Evolutionary conservation across 1,284 basidiomycete species (phyloP).

Genomic region (Ustilago esculenta): DNA sequence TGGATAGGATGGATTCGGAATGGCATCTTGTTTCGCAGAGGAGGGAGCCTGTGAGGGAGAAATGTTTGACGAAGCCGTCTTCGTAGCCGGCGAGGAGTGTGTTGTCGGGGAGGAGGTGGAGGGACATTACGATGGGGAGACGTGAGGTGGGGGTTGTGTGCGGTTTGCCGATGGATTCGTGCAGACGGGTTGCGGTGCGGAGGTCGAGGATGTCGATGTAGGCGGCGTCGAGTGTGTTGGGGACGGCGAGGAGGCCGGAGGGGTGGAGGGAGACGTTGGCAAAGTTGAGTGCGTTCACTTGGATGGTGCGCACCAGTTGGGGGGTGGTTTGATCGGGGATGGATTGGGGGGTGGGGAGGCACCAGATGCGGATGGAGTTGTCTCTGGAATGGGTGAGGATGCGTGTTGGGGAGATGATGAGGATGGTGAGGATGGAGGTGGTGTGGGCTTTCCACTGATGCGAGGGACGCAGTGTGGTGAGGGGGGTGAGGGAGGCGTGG

Average conservation of each 20-base stretch:
- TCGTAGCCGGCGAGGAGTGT: conserved; percentile 78
- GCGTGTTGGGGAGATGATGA: conserved; percentile 73
- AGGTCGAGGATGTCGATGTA: conserved; percentile 84
- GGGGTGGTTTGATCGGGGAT: conserved; percentile 69
- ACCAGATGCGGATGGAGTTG: conserved; percentile 80
- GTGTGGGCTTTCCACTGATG: conserved; percentile 81
- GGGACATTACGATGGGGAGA: conserved; percentile 79
- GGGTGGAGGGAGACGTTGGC: conserved; percentile 76
- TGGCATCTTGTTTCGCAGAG: conserved; percentile 16
- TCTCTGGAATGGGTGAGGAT: conserved; percentile 86
- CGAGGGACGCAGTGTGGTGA: conserved; percentile 76
- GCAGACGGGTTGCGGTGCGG: conserved; percentile 74
- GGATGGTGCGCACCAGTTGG: conserved; percentile 74
- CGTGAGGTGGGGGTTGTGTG: conserved; percentile 4
- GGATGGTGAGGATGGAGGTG: conserved; percentile 78
- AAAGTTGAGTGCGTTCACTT: conserved; percentile 88
- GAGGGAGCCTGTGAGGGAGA: conserved; percentile 3
- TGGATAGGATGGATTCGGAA: conserved; percentile 33
- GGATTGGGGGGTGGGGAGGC: background rate
- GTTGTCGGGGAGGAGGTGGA: conserved; percentile 74
- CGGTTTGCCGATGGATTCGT: conserved; percentile 74
- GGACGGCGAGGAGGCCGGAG: conserved; percentile 79
- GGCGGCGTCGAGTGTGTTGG: conserved; percentile 85
- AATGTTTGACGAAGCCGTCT: conserved; percentile 75
- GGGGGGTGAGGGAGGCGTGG: conserved; percentile 76